Percentiles rank a stretch among this genome's conserved stretches.
Conservation (phyloP, 2,329 filamentous ascomycete genomes). For the Fusarium sp. region DNA sequence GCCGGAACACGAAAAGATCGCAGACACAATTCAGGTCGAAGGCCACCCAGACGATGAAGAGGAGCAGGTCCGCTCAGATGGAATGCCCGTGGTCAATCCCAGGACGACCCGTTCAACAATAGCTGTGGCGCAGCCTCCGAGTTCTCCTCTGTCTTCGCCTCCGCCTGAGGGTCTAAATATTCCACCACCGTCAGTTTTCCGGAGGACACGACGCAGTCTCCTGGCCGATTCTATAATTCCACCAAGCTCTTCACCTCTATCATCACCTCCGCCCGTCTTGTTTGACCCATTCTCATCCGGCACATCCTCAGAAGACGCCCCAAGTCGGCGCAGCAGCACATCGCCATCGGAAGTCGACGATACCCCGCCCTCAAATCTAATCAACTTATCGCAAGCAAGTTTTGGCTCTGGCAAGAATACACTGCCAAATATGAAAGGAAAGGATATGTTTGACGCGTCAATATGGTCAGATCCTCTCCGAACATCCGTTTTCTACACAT, state of each 20-base stretch:
- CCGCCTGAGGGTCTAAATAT: conserved; percentile 46
- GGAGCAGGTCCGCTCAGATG: not conserved
- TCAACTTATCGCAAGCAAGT: conserved; percentile 50
- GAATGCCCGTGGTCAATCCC: conserved; percentile 24
- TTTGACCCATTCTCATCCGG: conserved; percentile 60
- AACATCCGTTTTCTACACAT: conserved; percentile 77
- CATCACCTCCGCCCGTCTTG: conserved; percentile 62
- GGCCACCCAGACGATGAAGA: conserved; percentile 26
- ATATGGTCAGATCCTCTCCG: conserved; percentile 75
- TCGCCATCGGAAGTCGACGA: conserved; percentile 58
- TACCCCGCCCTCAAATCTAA: conserved; percentile 52
- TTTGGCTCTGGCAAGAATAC: conserved; percentile 47
- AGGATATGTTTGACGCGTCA: conserved; percentile 75
- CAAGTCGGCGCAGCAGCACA: conserved; percentile 49
- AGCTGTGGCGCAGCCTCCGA: conserved; percentile 35
- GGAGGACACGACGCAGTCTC: conserved; percentile 33
- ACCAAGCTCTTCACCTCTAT: conserved; percentile 63
- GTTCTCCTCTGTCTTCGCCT: conserved; percentile 53
- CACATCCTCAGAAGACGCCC: conserved; percentile 50
- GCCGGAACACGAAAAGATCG: conserved; percentile 23
- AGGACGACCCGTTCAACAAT: conserved; percentile 35
- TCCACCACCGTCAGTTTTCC: conserved; percentile 41
- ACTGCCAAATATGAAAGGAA: conserved; percentile 72
- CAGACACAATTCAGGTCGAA: conserved; percentile 30
- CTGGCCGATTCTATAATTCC: conserved; percentile 37